phyloP scores from a whole-genome alignment of 1,284 basidiomycete species.

The Calocybe gambosa region DNA sequence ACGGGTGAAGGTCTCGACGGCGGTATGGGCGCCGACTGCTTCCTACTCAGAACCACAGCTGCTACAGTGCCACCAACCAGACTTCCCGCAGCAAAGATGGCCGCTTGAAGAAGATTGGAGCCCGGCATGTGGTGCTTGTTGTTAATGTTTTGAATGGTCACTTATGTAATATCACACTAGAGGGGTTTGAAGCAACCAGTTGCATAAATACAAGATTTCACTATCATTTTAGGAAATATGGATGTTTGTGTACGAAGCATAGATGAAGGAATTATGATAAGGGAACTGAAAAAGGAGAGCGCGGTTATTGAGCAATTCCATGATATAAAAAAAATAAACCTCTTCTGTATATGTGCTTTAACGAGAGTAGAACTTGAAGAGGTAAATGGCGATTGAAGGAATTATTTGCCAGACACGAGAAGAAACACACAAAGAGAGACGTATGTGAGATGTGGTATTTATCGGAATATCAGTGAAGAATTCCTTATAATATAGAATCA shows the following conservation, averaged over 20 bases:
- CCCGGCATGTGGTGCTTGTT: constrained; percentile 21
- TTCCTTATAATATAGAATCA: constrained; percentile 1
- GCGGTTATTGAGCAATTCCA: constrained; percentile 25
- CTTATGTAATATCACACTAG: background rate
- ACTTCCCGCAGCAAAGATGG: constrained; percentile 69
- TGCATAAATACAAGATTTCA: constrained; percentile 21
- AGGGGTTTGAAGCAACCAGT: constrained; percentile 9
- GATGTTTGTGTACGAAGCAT: constrained; percentile 14
- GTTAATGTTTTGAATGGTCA: background rate
- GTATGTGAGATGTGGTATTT: constrained; percentile 17
- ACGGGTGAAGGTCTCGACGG: constrained; percentile 13
- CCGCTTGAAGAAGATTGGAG: constrained; percentile 50
- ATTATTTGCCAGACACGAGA: constrained; percentile 17
- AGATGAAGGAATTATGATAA: constrained; percentile 18
- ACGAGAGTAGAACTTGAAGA: constrained; percentile 27
- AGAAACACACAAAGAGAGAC: constrained; percentile 13
- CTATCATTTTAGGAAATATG: constrained; percentile 6
- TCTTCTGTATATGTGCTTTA: constrained; percentile 23
- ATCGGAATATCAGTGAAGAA: constrained; percentile 6
- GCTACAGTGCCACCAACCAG: constrained; percentile 63
- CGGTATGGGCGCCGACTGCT: constrained; percentile 16
- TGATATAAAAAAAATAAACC: constrained; percentile 20
- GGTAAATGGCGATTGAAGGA: constrained; percentile 26
- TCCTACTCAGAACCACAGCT: constrained; percentile 16
- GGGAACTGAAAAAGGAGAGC: constrained; percentile 2